A percentile compares a stretch with the other conserved stretches of the same genome.
Evolutionary conservation across 2,329 filamentous ascomycete species (phyloP).

Genomic region (Aspergillus texensis): DNA sequence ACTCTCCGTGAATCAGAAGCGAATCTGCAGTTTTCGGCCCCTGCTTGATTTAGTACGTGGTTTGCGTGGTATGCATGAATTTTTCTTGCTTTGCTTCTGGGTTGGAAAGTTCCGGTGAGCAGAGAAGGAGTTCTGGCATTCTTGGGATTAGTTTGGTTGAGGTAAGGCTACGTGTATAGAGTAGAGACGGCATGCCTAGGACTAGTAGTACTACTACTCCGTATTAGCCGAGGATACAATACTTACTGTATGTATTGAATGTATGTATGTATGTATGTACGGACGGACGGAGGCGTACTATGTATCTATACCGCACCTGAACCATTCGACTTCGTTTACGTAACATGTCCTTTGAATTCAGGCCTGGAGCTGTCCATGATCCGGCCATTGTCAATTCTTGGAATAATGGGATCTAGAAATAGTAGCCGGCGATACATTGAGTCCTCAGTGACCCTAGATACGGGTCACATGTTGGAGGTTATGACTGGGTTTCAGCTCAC

Average conservation of each 20-base stretch:
- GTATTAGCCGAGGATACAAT: too few species aligned
- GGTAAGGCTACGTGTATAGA: not conserved
- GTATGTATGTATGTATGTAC: not conserved
- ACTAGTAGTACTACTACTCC: too few species aligned
- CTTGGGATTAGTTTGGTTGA: not conserved
- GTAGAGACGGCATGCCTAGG: too few species aligned
- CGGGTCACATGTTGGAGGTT: not conserved
- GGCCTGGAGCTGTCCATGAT: not conserved
- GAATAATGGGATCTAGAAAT: not conserved
- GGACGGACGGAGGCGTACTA: not conserved
- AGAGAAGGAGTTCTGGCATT: not conserved
- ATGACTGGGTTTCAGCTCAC: not conserved
- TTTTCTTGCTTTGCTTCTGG: not conserved
- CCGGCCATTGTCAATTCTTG: not conserved
- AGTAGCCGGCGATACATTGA: not conserved
- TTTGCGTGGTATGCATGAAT: not conserved
- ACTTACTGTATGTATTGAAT: too few species aligned
- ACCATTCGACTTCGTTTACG: not conserved
- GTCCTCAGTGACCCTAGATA: not conserved
- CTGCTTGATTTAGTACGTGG: not conserved
- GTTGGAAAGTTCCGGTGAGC: too few species aligned
- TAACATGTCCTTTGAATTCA: not conserved
- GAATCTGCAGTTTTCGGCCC: not conserved
- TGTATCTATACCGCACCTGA: not conserved
- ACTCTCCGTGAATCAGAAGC: not conserved